Evolutionary conservation across 1,139 yeast genomes (phyloP).

Genomic region (Suhomyces terraborum): DNA sequence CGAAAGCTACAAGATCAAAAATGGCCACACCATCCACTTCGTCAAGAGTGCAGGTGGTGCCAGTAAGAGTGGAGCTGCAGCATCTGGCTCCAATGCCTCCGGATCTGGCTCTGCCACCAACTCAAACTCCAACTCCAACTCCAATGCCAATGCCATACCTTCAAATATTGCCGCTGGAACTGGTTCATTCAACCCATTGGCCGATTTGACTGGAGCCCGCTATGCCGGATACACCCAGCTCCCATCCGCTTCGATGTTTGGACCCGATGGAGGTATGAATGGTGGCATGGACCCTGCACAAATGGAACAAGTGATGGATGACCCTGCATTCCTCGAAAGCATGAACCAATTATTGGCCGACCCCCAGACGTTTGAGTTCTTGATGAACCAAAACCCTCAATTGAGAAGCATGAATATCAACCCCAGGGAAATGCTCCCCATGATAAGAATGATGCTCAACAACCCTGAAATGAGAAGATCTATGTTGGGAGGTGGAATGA

Average conservation of each 20-base stretch:
- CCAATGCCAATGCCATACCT: slow-evolving; percentile 47
- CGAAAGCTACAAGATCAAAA: slow-evolving; percentile 74
- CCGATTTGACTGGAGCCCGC: slow-evolving; percentile 91
- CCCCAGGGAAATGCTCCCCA: slow-evolving; percentile 81
- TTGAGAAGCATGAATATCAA: slow-evolving; percentile 87
- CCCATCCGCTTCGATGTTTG: slow-evolving; percentile 88
- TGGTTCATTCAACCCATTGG: slow-evolving; percentile 85
- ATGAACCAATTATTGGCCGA: slow-evolving; percentile 77
- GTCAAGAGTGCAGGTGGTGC: slow-evolving; percentile 64
- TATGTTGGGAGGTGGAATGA: slow-evolving; percentile 63
- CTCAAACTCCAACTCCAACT: slow-evolving; percentile 12
- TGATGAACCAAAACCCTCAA: slow-evolving; percentile 84
- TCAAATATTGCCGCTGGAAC: slow-evolving; percentile 83
- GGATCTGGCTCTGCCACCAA: slow-evolving; percentile 6
- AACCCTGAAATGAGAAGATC: slow-evolving; percentile 86
- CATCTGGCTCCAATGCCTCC: slow-evolving; percentile 20
- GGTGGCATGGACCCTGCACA: slow-evolving; percentile 75
- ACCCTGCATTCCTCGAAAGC: slow-evolving; percentile 78
- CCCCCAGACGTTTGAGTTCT: slow-evolving; percentile 80
- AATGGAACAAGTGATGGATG: slow-evolving; percentile 69
- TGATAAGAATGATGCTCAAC: slow-evolving; percentile 79
- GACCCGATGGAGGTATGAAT: slow-evolving; percentile 83
- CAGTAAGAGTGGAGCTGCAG: slow-evolving; percentile 14
- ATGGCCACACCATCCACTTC: slow-evolving; percentile 85
- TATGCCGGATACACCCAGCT: slow-evolving; percentile 90